Conservation (phyloP, 148 eudicot genomes). For the Mesembryanthemum crystallinum region DNA sequence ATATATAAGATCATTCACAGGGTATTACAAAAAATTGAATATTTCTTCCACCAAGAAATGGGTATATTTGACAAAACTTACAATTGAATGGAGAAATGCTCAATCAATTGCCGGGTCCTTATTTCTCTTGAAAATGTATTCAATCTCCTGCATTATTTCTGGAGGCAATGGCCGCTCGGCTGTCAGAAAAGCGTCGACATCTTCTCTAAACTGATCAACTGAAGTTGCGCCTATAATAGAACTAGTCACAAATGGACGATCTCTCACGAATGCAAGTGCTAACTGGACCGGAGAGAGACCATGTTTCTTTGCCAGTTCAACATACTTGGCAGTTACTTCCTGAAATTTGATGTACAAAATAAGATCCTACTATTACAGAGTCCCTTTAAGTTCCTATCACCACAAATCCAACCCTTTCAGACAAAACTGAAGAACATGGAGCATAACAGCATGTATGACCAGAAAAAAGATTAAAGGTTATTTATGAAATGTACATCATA, state of each 20-base stretch:
- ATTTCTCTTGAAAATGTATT: conserved; percentile 70
- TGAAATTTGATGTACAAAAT: conserved; percentile 29
- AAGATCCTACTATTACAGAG: neutral
- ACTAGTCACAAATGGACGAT: conserved; percentile 85
- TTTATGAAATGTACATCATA: neutral
- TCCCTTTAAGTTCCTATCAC: neutral
- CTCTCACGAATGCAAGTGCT: conserved; percentile 79
- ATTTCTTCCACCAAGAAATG: neutral
- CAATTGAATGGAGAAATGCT: conserved; percentile 2
- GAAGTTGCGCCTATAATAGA: conserved; percentile 90
- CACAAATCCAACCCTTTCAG: neutral
- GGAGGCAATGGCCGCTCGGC: conserved; percentile 64
- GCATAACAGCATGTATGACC: neutral
- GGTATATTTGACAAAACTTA: neutral
- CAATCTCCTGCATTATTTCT: conserved; percentile 64
- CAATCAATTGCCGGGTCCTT: conserved; percentile 82
- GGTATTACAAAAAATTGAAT: neutral
- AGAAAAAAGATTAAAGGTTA: neutral
- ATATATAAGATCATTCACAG: too few species aligned
- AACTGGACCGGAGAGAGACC: conserved; percentile 70
- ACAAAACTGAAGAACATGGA: neutral
- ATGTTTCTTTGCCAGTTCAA: conserved; percentile 78
- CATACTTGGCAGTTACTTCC: conserved; percentile 78
- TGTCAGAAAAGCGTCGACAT: conserved; percentile 69
- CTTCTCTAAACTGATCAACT: conserved; percentile 74